Base-by-base conservation (phyloP, 768 basidiomycete genomes). In the Serendipita sp. region DNA sequence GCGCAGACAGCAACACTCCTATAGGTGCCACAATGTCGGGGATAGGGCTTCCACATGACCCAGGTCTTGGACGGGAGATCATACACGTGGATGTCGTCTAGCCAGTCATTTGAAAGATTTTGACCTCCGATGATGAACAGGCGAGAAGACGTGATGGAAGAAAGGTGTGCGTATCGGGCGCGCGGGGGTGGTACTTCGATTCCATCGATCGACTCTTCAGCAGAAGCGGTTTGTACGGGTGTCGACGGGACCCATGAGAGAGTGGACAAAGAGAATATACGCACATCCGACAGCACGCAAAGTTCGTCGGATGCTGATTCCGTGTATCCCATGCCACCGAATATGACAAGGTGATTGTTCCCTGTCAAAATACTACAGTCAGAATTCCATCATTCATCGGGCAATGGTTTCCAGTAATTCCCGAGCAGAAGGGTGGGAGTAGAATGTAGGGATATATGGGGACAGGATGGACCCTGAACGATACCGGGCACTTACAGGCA, bases 41-140 rank as follows among this genome's bases (percentile, higher is more conserved):
- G 88, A 69, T 92, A 92, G 66, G 84, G 83, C 58, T 86, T 84
- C 41, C 82, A 78, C 70, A 86, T 85, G 0, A 90, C 80, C 94
- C 95, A 98, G 3, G 79, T 77, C 72, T 82, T 82, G 13, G 76
- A 74, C 13, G 78, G 72, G 44, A 98, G 80, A 72, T 97, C 92
- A 68, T 86, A 93, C 4, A 95, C 88, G 72, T 90, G 87, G 64
- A 95, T 82, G 67, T 97, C 92, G 74, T 97, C 90, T 30, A 95
- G 79, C 88, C 93, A 97, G 56, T 86, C 86, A 70, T 95, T 95
- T 69, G 83, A 83, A 67, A 96, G 82, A 73, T 98, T 92, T 72
- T 99, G 95, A 0, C 95, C 95, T 3, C 96, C 95, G 60, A 96
- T 91, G 70, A 99, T 81, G 73, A 94, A 88, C 38, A 99, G 80